Conservation (phyloP, 2,329 filamentous ascomycete genomes). For the Sarocladium brachiariae region DNA sequence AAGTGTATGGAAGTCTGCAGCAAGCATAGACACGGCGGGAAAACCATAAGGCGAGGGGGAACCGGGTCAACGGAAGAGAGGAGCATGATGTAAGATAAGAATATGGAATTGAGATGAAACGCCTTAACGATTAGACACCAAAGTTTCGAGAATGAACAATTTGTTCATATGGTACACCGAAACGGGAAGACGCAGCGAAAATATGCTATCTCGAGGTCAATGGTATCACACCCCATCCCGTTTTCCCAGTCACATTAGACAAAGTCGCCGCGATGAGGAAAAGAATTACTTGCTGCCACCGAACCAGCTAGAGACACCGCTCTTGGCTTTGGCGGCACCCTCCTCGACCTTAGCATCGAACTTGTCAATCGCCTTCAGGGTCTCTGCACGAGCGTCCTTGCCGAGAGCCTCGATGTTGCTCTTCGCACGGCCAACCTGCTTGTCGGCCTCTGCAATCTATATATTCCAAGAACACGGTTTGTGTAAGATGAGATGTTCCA, state of each 20-base stretch:
- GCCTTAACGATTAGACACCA: constrained; percentile 6
- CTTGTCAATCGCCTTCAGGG: constrained; percentile 69
- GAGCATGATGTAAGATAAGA: background rate
- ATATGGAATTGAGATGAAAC: constrained; percentile 10
- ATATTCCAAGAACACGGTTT: too few relatives aligned
- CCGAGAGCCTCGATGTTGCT: constrained; percentile 51
- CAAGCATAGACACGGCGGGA: too few relatives aligned
- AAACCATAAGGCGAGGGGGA: too few relatives aligned
- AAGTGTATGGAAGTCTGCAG: too few relatives aligned
- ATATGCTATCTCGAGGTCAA: too few relatives aligned
- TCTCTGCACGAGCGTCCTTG: constrained; percentile 56
- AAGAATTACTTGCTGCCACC: constrained; percentile 41
- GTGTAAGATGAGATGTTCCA: background rate
- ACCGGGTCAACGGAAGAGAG: too few relatives aligned
- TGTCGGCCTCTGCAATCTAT: constrained; percentile 48
- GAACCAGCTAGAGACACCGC: constrained; percentile 80
- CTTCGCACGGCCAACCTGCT: constrained; percentile 55
- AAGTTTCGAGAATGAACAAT: background rate
- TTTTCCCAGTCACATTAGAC: too few relatives aligned
- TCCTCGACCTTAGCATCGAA: constrained; percentile 78
- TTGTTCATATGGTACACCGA: background rate
- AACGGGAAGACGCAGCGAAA: too few relatives aligned
- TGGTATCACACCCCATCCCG: too few relatives aligned
- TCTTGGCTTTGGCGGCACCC: constrained; percentile 74
- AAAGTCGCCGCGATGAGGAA: too few relatives aligned